phyloP scores from a whole-genome alignment of 106 monocot species.

The Phalaenopsis equestris region DNA sequence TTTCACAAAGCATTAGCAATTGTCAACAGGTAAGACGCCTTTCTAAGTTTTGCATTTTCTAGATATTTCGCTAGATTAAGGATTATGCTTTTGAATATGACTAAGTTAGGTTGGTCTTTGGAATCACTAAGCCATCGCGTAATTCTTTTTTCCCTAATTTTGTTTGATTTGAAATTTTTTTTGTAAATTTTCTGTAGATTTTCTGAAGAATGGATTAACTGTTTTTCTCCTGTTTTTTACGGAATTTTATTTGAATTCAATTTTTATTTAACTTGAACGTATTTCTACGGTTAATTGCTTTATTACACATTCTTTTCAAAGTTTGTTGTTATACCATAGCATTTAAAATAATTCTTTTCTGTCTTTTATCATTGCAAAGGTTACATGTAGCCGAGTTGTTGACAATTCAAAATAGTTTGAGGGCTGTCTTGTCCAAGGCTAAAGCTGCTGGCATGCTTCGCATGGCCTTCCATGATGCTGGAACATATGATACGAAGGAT shows the following conservation, averaged over 20 bases:
- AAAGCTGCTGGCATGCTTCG: constrained; percentile 90
- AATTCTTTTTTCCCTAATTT: not conserved
- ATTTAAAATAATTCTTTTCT: not conserved
- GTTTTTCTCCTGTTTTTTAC: not conserved
- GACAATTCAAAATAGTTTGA: constrained; percentile 45
- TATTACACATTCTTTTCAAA: not conserved
- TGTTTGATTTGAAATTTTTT: not conserved
- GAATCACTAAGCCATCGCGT: not conserved
- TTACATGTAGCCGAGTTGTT: constrained; percentile 6
- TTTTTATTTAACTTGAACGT: not conserved
- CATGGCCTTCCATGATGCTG: constrained; percentile 94
- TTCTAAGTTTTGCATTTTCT: no score
- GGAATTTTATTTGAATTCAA: not conserved
- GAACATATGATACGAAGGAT: constrained; percentile 67
- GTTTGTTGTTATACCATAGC: not conserved
- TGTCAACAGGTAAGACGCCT: no score
- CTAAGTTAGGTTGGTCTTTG: not conserved
- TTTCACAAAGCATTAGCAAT: no score
- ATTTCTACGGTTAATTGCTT: not conserved
- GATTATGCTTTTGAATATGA: not conserved
- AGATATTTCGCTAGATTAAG: not conserved
- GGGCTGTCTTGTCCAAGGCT: constrained; percentile 62
- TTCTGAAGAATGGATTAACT: not conserved
- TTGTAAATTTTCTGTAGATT: not conserved
- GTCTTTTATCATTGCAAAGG: not conserved